Percentiles rank a stretch among this genome's conserved stretches.
Evolutionary conservation across 371 early-diverging fungal genomes (phyloP).

Genomic region (Vairimorpha ceranae): DNA sequence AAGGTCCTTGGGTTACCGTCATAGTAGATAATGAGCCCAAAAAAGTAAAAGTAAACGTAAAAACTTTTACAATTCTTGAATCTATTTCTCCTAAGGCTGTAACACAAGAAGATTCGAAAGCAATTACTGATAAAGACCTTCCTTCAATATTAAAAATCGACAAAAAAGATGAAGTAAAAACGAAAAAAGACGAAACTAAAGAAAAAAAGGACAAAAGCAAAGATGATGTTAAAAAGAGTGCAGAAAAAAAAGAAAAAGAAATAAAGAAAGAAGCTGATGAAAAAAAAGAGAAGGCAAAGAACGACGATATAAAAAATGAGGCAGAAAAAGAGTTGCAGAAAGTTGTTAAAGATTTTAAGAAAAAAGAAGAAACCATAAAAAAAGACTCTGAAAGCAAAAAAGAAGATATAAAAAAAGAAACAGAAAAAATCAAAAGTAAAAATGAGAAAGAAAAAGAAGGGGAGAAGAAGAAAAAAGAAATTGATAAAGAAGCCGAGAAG

Average conservation of each 20-base stretch:
- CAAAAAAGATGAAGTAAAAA: neutral
- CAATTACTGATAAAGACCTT: neutral
- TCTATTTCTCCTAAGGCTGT: neutral
- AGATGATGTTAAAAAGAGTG: neutral
- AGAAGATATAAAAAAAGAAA: neutral
- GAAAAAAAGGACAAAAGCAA: neutral
- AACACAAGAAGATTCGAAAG: neutral
- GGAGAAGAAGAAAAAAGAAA: neutral
- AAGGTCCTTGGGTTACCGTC: neutral
- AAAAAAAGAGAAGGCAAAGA: neutral
- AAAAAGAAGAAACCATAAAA: neutral
- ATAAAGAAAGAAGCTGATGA: neutral
- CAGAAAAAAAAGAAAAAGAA: neutral
- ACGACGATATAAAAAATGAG: neutral
- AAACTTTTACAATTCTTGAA: conserved; percentile 3
- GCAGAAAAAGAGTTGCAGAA: neutral
- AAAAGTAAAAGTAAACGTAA: conserved; percentile 1
- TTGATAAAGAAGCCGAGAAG: neutral
- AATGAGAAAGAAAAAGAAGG: neutral
- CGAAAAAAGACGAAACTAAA: neutral
- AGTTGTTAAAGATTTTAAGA: neutral
- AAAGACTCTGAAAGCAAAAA: neutral
- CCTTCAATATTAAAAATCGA: neutral
- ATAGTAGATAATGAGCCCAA: neutral
- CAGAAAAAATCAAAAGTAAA: neutral